phyloP scores from a whole-genome alignment of 768 basidiomycete genomes.

The Infundibulicybe gibba region DNA sequence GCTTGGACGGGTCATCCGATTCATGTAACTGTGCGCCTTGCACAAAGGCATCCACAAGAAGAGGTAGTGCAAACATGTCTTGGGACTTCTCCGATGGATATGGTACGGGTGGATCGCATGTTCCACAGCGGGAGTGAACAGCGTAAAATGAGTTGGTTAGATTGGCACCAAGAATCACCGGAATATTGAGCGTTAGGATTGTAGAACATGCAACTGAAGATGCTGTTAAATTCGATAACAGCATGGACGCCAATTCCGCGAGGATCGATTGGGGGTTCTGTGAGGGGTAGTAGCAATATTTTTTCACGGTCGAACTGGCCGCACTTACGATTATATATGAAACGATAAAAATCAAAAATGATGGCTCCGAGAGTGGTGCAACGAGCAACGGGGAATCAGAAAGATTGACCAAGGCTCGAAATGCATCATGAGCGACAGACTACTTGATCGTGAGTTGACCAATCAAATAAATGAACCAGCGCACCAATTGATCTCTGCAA shows the following conservation, averaged over 20 bases:
- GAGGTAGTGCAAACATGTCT: constrained; percentile 64
- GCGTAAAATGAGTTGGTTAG: constrained; percentile 62
- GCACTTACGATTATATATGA: constrained; percentile 84
- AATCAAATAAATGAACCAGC: constrained; percentile 10
- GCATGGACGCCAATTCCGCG: constrained; percentile 95
- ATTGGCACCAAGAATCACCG: constrained; percentile 48
- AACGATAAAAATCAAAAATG: constrained; percentile 77
- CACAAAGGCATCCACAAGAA: constrained; percentile 88
- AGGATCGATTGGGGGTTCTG: constrained; percentile 90
- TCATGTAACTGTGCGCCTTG: constrained; percentile 62
- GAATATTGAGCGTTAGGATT: constrained; percentile 63
- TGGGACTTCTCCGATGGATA: constrained; percentile 53
- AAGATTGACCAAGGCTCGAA: constrained; percentile 90
- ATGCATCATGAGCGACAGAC: constrained; percentile 92
- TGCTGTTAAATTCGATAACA: constrained; percentile 90
- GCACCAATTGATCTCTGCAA: constrained; percentile 84
- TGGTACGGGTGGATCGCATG: constrained; percentile 70
- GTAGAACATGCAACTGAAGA: constrained; percentile 63
- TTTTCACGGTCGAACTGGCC: neutral
- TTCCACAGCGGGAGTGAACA: constrained; percentile 77
- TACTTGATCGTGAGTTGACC: constrained; percentile 25
- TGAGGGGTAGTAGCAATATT: constrained; percentile 2
- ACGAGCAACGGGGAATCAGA: constrained; percentile 78
- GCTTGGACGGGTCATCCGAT: constrained; percentile 41
- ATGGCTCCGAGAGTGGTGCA: constrained; percentile 59